Evolutionary conservation across 1,139 yeast genomes (phyloP).

Genomic region (Candida pseudoviswanathii): DNA sequence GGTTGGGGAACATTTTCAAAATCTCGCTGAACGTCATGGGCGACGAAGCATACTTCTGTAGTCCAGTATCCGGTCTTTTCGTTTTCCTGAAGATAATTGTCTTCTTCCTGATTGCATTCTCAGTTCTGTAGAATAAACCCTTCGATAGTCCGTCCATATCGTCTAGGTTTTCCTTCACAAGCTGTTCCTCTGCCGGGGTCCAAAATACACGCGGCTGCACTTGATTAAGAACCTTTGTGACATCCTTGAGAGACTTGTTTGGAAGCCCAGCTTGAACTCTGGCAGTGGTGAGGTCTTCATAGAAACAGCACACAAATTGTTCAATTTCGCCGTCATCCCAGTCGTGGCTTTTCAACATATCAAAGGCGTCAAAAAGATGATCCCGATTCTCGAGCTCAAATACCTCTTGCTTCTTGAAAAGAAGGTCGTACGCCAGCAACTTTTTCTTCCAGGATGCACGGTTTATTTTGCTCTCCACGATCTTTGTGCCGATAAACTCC

Average conservation of each 20-base stretch:
- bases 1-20: background rate
- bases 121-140: background rate
- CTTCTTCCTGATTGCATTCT: background rate
- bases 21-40: constrained; percentile 2
- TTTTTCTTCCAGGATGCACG: background rate
- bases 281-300: constrained; percentile 8
- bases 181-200: constrained; percentile 8
- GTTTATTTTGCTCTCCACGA: constrained; percentile 1
- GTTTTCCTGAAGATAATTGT: too few relatives aligned
- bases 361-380: too few relatives aligned
- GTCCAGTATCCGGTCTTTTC: too few relatives aligned
- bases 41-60: background rate
- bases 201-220: background rate
- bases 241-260: constrained; percentile 3
- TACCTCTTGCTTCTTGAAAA: constrained; percentile 13
- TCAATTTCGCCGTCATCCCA: constrained; percentile 11
- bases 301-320: constrained; percentile 6
- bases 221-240: background rate
- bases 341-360: background rate
- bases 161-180: constrained; percentile 20
- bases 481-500: constrained; percentile 5
- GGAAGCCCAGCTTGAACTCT: constrained; percentile 6
- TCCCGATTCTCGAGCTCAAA: too few relatives aligned
- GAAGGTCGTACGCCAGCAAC: constrained; percentile 5
- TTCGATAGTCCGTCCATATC: constrained; percentile 12